A percentile compares a stretch with the other conserved stretches of the same genome.
Evolutionary conservation across 805 yeast genomes (phyloP).

Genomic region (Starmerella kuoi): DNA sequence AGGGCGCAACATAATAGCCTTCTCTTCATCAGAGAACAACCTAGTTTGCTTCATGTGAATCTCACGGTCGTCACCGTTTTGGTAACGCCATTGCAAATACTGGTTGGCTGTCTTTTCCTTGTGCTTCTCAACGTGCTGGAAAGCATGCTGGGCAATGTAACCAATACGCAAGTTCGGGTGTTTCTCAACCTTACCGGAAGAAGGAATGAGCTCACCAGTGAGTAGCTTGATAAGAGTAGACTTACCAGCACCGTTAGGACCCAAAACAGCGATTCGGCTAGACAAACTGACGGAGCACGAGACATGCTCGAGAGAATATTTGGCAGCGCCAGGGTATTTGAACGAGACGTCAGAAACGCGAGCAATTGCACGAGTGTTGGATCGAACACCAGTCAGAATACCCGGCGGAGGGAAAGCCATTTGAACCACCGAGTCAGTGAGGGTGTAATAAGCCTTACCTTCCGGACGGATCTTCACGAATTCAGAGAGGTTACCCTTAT

Average conservation of each 20-base stretch:
- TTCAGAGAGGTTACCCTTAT: slow-evolving; percentile 89
- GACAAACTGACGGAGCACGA: slow-evolving; percentile 86
- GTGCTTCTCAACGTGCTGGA: slow-evolving; percentile 93
- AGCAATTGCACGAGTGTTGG: slow-evolving; percentile 87
- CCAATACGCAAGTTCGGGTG: slow-evolving; percentile 98
- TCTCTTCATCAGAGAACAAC: slow-evolving; percentile 68
- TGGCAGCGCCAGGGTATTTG: slow-evolving; percentile 76
- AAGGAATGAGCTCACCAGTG: slow-evolving; percentile 84
- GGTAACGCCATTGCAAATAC: slow-evolving; percentile 95
- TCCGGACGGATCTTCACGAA: slow-evolving; percentile 89
- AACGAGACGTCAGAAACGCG: slow-evolving; percentile 76
- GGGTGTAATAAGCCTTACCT: slow-evolving; percentile 89
- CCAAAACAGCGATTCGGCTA: slow-evolving; percentile 93
- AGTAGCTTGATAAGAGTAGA: slow-evolving; percentile 86
- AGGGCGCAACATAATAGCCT: slow-evolving; percentile 61
- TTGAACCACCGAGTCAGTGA: slow-evolving; percentile 82
- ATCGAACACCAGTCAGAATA: slow-evolving; percentile 90
- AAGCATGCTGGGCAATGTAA: slow-evolving; percentile 96
- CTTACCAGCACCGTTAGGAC: slow-evolving; percentile 99
- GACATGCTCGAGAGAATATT: slow-evolving; percentile 67
- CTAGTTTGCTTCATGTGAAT: slow-evolving; percentile 87
- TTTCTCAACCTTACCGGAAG: slow-evolving; percentile 82
- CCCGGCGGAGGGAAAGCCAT: slow-evolving; percentile 99
- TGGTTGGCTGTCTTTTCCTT: slow-evolving; percentile 97
- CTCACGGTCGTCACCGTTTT: slow-evolving; percentile 96